Conservation (phyloP, 2,329 filamentous ascomycete genomes). For the Penicillium sp. region DNA sequence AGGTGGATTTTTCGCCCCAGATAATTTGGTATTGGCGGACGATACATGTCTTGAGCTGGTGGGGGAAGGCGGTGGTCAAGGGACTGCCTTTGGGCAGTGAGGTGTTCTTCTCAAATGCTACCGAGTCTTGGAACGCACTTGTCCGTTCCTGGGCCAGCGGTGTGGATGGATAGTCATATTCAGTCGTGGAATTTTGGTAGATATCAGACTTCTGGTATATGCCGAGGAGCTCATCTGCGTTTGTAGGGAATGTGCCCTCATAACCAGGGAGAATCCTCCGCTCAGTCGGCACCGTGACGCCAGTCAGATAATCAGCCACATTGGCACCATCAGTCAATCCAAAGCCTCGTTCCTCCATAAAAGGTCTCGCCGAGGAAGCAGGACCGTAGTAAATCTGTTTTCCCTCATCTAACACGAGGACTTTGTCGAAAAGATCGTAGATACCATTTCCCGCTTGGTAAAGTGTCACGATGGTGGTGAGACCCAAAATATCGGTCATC, state of each 20-base stretch:
- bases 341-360: conserved; percentile 66
- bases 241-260: conserved; percentile 47
- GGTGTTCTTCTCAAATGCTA: conserved; percentile 57
- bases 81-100: conserved; percentile 55
- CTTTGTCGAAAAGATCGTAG: conserved; percentile 69
- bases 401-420: conserved; percentile 65
- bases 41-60: conserved; percentile 59
- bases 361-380: conserved; percentile 57
- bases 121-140: conserved; percentile 54
- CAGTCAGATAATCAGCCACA: conserved; percentile 65
- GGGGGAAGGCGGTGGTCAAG: conserved; percentile 55
- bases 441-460: conserved; percentile 72
- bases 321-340: conserved; percentile 62
- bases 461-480: conserved; percentile 62
- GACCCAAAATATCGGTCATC: conserved; percentile 62
- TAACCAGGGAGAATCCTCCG: conserved; percentile 45
- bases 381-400: conserved; percentile 66
- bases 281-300: conserved; percentile 59
- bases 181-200: conserved; percentile 48
- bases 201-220: conserved; percentile 49
- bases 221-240: conserved; percentile 48
- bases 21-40: conserved; percentile 65
- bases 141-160: conserved; percentile 49
- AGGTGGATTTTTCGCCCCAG: conserved; percentile 63
- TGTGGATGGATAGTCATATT: conserved; percentile 59